Evolutionary conservation across 192 early-diverging fungal genomes (phyloP).

Genomic region (Podila epigama): DNA sequence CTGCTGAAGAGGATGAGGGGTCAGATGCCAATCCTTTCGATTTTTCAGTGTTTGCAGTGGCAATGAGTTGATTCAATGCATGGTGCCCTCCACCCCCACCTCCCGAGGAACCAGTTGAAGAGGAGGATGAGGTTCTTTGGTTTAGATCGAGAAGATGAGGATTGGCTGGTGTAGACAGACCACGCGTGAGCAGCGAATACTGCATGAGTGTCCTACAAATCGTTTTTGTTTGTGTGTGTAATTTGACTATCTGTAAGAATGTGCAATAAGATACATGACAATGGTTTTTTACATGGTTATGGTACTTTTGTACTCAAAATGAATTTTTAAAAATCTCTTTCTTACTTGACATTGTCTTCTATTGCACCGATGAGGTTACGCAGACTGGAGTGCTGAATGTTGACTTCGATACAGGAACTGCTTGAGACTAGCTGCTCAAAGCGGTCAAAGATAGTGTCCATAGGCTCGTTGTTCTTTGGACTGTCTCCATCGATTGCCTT

Average conservation of each 20-base stretch:
- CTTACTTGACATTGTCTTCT: constrained; percentile 55
- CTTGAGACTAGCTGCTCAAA: constrained; percentile 39
- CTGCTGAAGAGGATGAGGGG: background rate
- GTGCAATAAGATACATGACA: too few species aligned
- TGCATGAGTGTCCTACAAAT: constrained; percentile 22
- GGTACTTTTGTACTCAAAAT: too few species aligned
- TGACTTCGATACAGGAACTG: constrained; percentile 28
- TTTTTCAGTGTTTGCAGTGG: constrained; percentile 28
- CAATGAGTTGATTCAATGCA: constrained; percentile 40
- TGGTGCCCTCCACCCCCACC: constrained; percentile 8
- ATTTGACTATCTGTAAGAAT: too few species aligned
- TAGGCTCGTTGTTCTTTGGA: background rate
- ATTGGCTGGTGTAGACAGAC: constrained; percentile 33
- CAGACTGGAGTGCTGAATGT: constrained; percentile 44
- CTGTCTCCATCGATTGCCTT: background rate
- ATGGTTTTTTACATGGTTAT: too few species aligned
- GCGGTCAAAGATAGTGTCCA: constrained; percentile 38
- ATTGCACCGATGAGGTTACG: constrained; percentile 17
- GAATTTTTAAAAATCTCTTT: too few species aligned
- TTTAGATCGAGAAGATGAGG: constrained; percentile 41
- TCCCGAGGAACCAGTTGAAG: background rate
- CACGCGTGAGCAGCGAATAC: constrained; percentile 31
- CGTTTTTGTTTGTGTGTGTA: background rate
- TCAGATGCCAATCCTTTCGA: constrained; percentile 22
- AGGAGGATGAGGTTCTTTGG: background rate